Base-by-base conservation (phyloP, 2,329 filamentous ascomycete genomes). In the Aspergillus versicolor region DNA sequence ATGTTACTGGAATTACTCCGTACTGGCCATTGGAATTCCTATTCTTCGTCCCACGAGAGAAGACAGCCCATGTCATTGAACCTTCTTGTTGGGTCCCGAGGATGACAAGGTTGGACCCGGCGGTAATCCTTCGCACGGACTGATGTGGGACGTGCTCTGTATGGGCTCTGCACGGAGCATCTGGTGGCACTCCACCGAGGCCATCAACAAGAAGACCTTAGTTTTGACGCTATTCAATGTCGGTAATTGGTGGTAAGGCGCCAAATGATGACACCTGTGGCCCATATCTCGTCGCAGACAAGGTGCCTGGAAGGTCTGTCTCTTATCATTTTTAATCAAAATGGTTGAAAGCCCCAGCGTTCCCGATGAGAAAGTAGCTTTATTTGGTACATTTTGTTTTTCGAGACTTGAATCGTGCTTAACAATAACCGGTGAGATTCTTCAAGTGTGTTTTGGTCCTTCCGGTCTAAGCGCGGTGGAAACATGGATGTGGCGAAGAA, bases 391-490 rank as follows among this genome's bases (percentile, higher is more conserved):
- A 11, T 42, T 42, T 21, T 21, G 4, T 12, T 42, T 42, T 22
- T 22, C 19, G 4, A 12, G 4, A 12, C 11, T 42, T 42, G n/a
- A 11, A 17, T 44, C 19, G 12, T 44, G 46, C 19, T 40, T 54
- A 53, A 43, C 38, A 37, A 21, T 21, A 21, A 21, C 4, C 21
- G 21, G 34, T 42, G 56, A 55, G 34, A 37, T 37, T 55, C 53
- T 54, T 58, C 52, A 32, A 38, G 24, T 37, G 22, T 47, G 54
- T 34, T 54, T 54, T 54, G 49, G 46, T 48, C 15, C 19, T 41
- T 34, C 47, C 54, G 51, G 43, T 43, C 43, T 51, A 56, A 56
- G 56, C 59, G 59, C 59, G 47, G 38, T 58, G 41, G 45, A 60
- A 53, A 46, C 47, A 45, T 48, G 43, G 48, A 22, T 48, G 43